Percentiles rank a stretch among this genome's conserved stretches.
Conservation (phyloP, 83 land plant genomes). For the Picea abies region DNA sequence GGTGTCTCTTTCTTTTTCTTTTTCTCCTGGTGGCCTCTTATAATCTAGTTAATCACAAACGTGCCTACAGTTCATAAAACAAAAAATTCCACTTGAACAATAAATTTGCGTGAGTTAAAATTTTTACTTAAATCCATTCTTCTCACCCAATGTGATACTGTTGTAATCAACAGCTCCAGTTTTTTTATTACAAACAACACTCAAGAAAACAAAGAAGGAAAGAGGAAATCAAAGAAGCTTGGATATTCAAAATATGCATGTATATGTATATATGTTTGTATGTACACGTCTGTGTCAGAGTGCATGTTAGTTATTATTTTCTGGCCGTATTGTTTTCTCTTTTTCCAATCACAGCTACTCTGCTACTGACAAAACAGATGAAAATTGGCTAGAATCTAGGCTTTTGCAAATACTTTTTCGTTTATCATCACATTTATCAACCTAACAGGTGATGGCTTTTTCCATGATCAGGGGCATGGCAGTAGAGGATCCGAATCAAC, state of each 20-base stretch:
- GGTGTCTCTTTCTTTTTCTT: too few relatives aligned
- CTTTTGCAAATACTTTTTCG: neutral
- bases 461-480: conserved; percentile 81
- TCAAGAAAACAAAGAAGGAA: neutral
- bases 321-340: neutral
- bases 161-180: too few relatives aligned
- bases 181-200: neutral
- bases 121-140: too few relatives aligned
- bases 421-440: neutral
- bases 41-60: too few relatives aligned
- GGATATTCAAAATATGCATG: neutral
- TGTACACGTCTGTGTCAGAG: too few relatives aligned
- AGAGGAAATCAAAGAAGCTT: neutral
- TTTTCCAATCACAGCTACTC: neutral
- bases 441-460: neutral
- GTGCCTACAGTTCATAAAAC: too few relatives aligned
- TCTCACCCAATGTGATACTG: too few relatives aligned
- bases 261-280: neutral
- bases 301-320: neutral
- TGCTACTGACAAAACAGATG: neutral
- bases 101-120: too few relatives aligned
- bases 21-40: too few relatives aligned
- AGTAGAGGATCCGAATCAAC: conserved; percentile 66
- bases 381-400: neutral
- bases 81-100: too few relatives aligned